Evolutionary conservation across 2,329 filamentous ascomycete species (phyloP).

Genomic region (Neofusicoccum parvum): DNA sequence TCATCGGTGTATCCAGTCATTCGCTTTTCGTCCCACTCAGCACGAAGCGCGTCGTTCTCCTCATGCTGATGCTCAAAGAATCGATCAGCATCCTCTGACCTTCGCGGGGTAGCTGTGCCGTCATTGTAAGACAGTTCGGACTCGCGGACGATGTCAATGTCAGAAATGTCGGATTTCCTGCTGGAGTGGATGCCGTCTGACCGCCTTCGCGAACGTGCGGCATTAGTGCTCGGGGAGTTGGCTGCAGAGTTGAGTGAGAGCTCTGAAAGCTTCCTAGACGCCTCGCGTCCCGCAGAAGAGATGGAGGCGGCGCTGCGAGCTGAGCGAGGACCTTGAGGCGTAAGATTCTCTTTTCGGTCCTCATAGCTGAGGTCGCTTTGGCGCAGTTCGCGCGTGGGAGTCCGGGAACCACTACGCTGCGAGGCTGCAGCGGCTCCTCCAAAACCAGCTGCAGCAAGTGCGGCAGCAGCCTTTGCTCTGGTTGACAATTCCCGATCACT

Average conservation of each 20-base stretch:
- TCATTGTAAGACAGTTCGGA: slow-evolving; percentile 8
- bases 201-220: slow-evolving; percentile 56
- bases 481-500: slow-evolving; percentile 51
- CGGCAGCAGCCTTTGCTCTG: slow-evolving; percentile 29
- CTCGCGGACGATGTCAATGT: neutral
- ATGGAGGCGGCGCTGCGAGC: slow-evolving; percentile 47
- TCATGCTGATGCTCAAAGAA: slow-evolving; percentile 59
- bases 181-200: slow-evolving; percentile 55
- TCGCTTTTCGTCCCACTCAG: slow-evolving; percentile 48
- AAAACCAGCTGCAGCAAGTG: slow-evolving; percentile 42
- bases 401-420: slow-evolving; percentile 58
- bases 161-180: slow-evolving; percentile 35
- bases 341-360: slow-evolving; percentile 17
- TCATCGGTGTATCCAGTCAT: slow-evolving; percentile 54
- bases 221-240: slow-evolving; percentile 60
- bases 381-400: slow-evolving; percentile 47
- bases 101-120: slow-evolving; percentile 25
- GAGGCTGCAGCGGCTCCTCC: slow-evolving; percentile 43
- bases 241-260: slow-evolving; percentile 62
- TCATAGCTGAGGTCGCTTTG: slow-evolving; percentile 25
- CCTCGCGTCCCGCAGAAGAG: slow-evolving; percentile 64
- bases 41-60: slow-evolving; percentile 60
- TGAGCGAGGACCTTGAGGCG: slow-evolving; percentile 54
- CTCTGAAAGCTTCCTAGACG: slow-evolving; percentile 54
- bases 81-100: slow-evolving; percentile 45